Percentiles rank a stretch among this genome's conserved stretches.
Conservation (phyloP, 805 yeast genomes). For the Wickerhamomyces hampshirensis region DNA sequence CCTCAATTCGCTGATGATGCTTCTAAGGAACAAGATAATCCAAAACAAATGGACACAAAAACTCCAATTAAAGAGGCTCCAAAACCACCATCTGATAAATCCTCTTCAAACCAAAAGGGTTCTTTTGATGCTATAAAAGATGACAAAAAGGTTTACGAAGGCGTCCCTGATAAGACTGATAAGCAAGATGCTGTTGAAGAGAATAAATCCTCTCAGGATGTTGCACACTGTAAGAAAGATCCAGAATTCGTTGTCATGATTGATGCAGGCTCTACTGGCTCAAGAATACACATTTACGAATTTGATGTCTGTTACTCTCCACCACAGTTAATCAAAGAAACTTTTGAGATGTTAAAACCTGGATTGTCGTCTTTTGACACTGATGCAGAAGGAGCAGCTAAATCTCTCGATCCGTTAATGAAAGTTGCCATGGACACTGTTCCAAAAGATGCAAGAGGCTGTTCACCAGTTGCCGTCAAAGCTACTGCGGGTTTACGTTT, state of each 20-base stretch:
- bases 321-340: constrained; percentile 75
- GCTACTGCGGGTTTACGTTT: constrained; percentile 96
- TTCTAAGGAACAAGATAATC: constrained; percentile 16
- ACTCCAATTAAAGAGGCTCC: constrained; percentile 27
- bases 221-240: constrained; percentile 33
- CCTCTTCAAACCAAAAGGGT: constrained; percentile 14
- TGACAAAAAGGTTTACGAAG: constrained; percentile 22
- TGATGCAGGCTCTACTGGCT: constrained; percentile 98
- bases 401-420: constrained; percentile 80
- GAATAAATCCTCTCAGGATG: constrained; percentile 10
- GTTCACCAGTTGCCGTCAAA: constrained; percentile 94
- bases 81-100: constrained; percentile 15
- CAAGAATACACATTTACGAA: constrained; percentile 90
- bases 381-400: constrained; percentile 81
- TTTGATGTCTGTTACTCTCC: constrained; percentile 85
- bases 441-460: constrained; percentile 65
- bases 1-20: constrained; percentile 24
- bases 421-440: constrained; percentile 70
- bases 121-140: constrained; percentile 25
- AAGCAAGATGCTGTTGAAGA: constrained; percentile 8
- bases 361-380: constrained; percentile 85
- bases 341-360: constrained; percentile 84
- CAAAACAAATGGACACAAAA: constrained; percentile 23
- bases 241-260: constrained; percentile 84
- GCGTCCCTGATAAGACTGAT: constrained; percentile 24